Percentiles rank a stretch among this genome's conserved stretches.
Conservation (phyloP, 495 filamentous ascomycete genomes). For the Chaetomidium leptoderma region DNA sequence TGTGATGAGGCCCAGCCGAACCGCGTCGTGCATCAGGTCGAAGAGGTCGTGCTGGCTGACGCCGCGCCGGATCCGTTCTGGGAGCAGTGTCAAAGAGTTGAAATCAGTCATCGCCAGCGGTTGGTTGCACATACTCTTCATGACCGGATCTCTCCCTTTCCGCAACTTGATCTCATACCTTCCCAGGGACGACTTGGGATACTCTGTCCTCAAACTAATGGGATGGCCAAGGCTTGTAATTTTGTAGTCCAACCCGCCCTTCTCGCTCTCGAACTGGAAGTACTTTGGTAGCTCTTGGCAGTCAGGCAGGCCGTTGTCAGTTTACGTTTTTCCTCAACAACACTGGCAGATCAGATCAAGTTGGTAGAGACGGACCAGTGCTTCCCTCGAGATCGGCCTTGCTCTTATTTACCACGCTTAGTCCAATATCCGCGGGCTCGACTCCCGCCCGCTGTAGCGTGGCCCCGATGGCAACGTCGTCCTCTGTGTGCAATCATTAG, state of each 20-base stretch:
- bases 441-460: slow-evolving; percentile 26
- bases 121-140: slow-evolving; percentile 30
- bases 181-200: slow-evolving; percentile 30
- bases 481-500: slow-evolving; percentile 24
- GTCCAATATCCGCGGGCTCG: slow-evolving; percentile 18
- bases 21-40: slow-evolving; percentile 33
- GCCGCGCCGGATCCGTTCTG: slow-evolving; percentile 33
- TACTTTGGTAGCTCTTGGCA: slow-evolving; percentile 23
- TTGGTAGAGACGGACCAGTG: background rate
- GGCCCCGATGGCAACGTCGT: slow-evolving; percentile 34
- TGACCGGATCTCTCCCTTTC: slow-evolving; percentile 31
- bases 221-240: slow-evolving; percentile 38
- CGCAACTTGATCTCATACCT: slow-evolving; percentile 37
- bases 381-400: slow-evolving; percentile 8
- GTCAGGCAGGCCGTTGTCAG: background rate
- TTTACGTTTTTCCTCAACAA: background rate
- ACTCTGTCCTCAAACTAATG: slow-evolving; percentile 31
- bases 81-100: background rate
- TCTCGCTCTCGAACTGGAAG: slow-evolving; percentile 29
- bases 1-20: slow-evolving; percentile 31
- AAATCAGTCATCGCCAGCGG: too few species aligned
- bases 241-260: slow-evolving; percentile 30
- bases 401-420: slow-evolving; percentile 25
- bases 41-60: slow-evolving; percentile 32
- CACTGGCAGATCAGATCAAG: background rate